phyloP scores from a whole-genome alignment of 176 grass and related monocot species.

The Raddia distichophylla region DNA sequence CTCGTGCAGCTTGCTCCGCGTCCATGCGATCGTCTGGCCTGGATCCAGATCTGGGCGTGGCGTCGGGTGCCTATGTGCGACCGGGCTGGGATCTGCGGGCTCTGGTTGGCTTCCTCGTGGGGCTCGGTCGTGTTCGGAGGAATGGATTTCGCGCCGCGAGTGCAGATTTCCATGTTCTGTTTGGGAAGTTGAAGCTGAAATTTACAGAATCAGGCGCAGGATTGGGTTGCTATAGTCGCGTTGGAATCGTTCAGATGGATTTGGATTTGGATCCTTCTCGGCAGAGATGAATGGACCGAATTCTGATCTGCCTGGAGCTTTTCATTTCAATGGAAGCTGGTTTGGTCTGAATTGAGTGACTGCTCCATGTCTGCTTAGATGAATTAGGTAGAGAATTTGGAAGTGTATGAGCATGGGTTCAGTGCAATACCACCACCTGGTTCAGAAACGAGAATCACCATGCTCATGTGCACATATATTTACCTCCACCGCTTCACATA shows the following conservation, averaged over 20 bases:
- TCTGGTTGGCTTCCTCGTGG: not conserved
- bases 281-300: slow-evolving; percentile 19
- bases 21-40: not conserved
- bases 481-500: not conserved
- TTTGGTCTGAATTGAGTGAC: slow-evolving; percentile 3
- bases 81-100: slow-evolving; percentile 50
- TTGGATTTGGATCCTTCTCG: slow-evolving; percentile 7
- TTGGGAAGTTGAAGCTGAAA: not conserved
- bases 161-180: slow-evolving; percentile 14
- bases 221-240: not conserved
- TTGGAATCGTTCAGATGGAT: not conserved
- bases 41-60: slow-evolving; percentile 56
- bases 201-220: slow-evolving; percentile 13
- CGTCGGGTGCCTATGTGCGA: not conserved
- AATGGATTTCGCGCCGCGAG: slow-evolving; percentile 8
- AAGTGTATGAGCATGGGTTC: not conserved
- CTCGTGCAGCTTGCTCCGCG: not conserved
- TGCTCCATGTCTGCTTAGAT: slow-evolving; percentile 4
- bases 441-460: not conserved
- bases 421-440: not conserved
- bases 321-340: not conserved
- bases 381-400: not conserved
- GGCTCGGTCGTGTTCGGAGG: slow-evolving; percentile 25
- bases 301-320: slow-evolving; percentile 4
- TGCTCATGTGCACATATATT: not conserved